Evolutionary conservation across 352 stramenopile species (phyloP), one percentile per base, ranked within the genome.

Genomic region (Globisporangium nodosum): DNA sequence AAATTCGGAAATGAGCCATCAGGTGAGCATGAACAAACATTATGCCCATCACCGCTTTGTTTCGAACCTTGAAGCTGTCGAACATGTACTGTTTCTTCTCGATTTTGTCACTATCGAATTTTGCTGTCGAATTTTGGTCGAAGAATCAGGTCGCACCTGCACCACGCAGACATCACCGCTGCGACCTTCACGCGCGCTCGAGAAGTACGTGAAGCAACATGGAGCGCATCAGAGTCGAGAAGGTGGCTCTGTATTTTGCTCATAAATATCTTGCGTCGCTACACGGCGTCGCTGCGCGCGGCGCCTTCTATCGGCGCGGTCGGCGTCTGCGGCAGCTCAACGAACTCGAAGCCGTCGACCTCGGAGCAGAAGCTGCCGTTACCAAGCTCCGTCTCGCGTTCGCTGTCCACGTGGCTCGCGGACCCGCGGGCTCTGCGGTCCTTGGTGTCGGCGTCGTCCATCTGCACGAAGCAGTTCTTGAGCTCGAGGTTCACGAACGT

Each of bases 391-490:
- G 56, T 61, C n/a, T 18, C 39, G 31, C 51, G 58, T 42, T 55
- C 40, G 24, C 31, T 55, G 48, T 47, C 54, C 2, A 11, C 16
- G n/a, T 24, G 42, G n/a, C 42, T 24, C 18, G 42, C 42, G 6
- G 42, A 48, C 42, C 2, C n/a, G 18, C 42, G 42, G 16, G 1
- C 16, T 24, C 42, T 16, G 5, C 42, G 42, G 18, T 4, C 15
- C 2, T 47, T 12, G 12, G 54, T 31, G 40, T 30, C n/a, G 5
- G 53, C 56, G 30, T 65, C 56, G 43, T 46, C 37, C 20, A 68
- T 56, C 27, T 63, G 43, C 21, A 68, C 27, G 65, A 65, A 66
- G 49, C 69, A 77, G 30, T 47, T 56, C 54, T 67, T 65, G 56
- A 77, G 58, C 54, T 72, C 69, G 15, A 67, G 11, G 27, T 60